Evolutionary conservation across 2,329 filamentous ascomycete genomes (phyloP).

Genomic region (Plenodomus tracheiphilus): DNA sequence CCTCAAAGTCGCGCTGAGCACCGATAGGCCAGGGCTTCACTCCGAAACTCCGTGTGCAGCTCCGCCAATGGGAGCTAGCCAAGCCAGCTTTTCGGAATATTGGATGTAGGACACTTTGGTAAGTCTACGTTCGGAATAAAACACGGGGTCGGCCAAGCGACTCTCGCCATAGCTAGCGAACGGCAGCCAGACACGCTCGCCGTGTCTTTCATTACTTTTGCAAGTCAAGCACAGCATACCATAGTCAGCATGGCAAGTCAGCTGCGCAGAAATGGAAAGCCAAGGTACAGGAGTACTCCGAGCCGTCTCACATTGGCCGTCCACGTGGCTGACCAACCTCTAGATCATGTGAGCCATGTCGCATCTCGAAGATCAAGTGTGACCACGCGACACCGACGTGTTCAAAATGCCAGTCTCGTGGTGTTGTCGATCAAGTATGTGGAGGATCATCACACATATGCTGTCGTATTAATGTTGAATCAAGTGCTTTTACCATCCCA

Average conservation of each 20-base stretch:
- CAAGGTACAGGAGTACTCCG: background rate
- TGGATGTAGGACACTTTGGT: too few species aligned
- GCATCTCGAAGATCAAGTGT: slow-evolving; percentile 41
- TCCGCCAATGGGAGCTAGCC: background rate
- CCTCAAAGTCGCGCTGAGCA: too few species aligned
- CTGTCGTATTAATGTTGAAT: slow-evolving; percentile 8
- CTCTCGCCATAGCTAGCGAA: background rate
- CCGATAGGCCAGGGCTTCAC: too few species aligned
- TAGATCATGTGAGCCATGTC: slow-evolving; percentile 43
- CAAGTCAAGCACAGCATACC: too few species aligned
- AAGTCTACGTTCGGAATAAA: too few species aligned
- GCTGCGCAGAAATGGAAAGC: background rate
- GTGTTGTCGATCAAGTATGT: slow-evolving; percentile 39
- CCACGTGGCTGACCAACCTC: background rate
- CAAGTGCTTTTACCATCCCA: slow-evolving; percentile 43
- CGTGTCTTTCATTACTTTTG: too few species aligned
- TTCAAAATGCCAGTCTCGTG: slow-evolving; percentile 37
- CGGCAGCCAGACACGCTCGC: background rate
- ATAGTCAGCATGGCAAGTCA: background rate
- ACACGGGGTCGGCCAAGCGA: background rate
- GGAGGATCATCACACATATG: background rate
- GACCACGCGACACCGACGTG: slow-evolving; percentile 42
- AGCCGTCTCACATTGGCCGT: background rate
- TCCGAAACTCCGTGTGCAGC: background rate
- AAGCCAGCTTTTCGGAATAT: background rate